phyloP scores from a whole-genome alignment of 345 rosid species.

The Salix exigua region DNA sequence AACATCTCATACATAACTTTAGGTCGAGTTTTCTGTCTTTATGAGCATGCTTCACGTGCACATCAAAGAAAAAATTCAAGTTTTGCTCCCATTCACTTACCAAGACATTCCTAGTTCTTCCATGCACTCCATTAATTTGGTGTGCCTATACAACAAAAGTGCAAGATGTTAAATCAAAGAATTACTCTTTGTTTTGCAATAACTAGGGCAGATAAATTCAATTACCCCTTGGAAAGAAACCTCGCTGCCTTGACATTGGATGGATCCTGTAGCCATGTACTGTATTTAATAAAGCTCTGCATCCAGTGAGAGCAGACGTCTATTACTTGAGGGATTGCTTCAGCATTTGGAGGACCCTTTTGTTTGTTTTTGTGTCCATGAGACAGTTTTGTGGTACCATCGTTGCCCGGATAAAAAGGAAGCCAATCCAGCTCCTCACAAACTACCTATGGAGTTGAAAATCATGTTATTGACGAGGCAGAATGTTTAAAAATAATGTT shows the following conservation, averaged over 20 bases:
- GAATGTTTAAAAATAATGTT: background rate
- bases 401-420: constrained; percentile 60
- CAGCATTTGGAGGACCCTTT: constrained; percentile 66
- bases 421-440: constrained; percentile 97
- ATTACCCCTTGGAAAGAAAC: constrained; percentile 85
- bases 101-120: constrained; percentile 56
- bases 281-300: constrained; percentile 88
- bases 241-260: constrained; percentile 81
- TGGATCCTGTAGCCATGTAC: constrained; percentile 89
- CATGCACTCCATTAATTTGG: constrained; percentile 63
- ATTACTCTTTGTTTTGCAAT: background rate
- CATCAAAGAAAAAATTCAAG: constrained; percentile 1
- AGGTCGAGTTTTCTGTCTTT: background rate
- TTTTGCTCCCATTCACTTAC: constrained; percentile 40
- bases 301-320: constrained; percentile 92
- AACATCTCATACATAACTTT: background rate
- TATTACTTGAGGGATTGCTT: constrained; percentile 63
- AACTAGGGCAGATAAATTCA: constrained; percentile 11
- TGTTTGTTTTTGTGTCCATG: constrained; percentile 55
- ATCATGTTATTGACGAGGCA: constrained; percentile 4
- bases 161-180: constrained; percentile 4
- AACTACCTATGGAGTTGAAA: constrained; percentile 58
- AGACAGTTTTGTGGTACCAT: constrained; percentile 34
- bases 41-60: background rate
- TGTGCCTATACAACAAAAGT: constrained; percentile 55